Evolutionary conservation across 345 rosid species (phyloP), one percentile per base, ranked within the genome.

Genomic region (Hevea brasiliensis): DNA sequence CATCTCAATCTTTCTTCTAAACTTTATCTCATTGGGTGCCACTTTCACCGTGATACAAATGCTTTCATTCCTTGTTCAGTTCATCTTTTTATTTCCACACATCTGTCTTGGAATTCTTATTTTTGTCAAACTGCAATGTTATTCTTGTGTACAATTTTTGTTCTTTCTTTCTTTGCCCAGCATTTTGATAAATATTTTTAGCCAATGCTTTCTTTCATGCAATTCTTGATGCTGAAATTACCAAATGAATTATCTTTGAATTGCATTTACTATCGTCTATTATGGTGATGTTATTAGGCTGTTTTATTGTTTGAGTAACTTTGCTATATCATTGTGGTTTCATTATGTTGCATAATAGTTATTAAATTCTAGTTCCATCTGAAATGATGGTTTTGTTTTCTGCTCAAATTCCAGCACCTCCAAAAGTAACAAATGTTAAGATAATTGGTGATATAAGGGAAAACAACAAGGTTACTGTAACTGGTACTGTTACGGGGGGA

Each of bases 401-500:
- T 50, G 7, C 65, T 15, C 6, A 67, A 79, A 76, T 44, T 77
- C 50, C 91, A 94, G 97, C 98, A 29, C 97, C 97, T 50, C 98
- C 98, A 7, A 94, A 89, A 86, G 97, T 92, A 32, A 78, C 84
- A 54, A 88, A 92, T 82, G 89, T 92, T 56, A 92, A 87, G 89
- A 88, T 94, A 79, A 81, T 88, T 78, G 98, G 98, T 3, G 95
- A 94, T 74, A 60, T 92, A 76, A 88, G 81, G 80, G 97, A 90
- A 83, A 92, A 85, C 80, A 92, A 89, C 80, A 94, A 90, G 84
- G 75, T 92, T 74, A 89, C 94, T 60, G 93, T 90, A 74, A 84
- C 85, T 32, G 97, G 97, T 61, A 68, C 44, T 81, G 93, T 92
- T 77, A 85, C 91, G 23, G 93, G 97, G 70, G 97, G 97, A 79